phyloP scores from a whole-genome alignment of 1,139 yeast species.

The Meyerozyma guilliermondii region DNA sequence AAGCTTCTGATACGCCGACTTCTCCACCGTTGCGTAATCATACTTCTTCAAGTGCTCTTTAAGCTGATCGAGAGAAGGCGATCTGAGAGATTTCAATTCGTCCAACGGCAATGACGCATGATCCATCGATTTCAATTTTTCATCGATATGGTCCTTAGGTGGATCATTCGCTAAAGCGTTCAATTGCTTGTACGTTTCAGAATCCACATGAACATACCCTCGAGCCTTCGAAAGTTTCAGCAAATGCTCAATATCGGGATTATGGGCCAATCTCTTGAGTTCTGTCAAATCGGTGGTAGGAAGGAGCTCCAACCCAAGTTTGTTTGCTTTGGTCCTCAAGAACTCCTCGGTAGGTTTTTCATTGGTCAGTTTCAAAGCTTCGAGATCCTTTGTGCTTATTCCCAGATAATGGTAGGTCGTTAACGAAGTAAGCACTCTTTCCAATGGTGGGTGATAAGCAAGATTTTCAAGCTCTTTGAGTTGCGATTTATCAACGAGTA shows the following conservation, averaged over 20 bases:
- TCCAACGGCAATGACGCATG: not conserved
- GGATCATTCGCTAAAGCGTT: not conserved
- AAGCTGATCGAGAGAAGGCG: not conserved
- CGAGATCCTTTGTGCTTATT: constrained; percentile 11
- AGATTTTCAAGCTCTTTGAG: not conserved
- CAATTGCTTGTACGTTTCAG: not conserved
- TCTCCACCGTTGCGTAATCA: constrained; percentile 14
- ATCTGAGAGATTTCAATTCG: not conserved
- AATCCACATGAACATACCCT: not conserved
- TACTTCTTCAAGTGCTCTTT: not conserved
- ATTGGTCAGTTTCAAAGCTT: not conserved
- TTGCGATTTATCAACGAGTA: not conserved
- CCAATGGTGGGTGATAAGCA: not conserved
- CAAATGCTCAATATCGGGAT: constrained; percentile 30
- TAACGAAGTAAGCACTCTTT: not conserved
- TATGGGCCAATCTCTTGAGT: constrained; percentile 21
- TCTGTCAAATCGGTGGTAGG: constrained; percentile 13
- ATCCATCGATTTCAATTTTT: not conserved
- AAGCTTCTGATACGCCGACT: constrained; percentile 29
- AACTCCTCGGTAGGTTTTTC: constrained; percentile 5
- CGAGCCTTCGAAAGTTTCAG: constrained; percentile 21
- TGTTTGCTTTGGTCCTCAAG: constrained; percentile 14
- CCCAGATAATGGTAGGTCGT: constrained; percentile 10
- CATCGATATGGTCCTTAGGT: not conserved
- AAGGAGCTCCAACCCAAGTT: not conserved